Evolutionary conservation across 306 rosid genomes (phyloP), one percentile per base, ranked within the genome.

Genomic region (Sicyos edulis): DNA sequence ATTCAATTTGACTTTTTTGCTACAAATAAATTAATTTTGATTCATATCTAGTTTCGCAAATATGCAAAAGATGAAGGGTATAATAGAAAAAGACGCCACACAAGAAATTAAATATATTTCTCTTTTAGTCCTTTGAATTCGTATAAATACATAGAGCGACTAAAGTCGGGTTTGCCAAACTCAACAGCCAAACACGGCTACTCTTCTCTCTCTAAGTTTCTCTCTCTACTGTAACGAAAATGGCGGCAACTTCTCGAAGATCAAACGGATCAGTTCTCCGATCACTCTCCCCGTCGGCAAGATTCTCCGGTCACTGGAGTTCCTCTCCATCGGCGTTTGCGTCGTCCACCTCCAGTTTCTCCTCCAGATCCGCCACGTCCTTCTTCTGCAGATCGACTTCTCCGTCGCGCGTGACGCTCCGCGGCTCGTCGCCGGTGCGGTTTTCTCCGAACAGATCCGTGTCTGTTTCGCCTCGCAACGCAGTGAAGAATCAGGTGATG

Each of bases 81-180:
- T 53, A 16, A 4, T 4, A 15, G 74, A 7, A 70, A 52, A 47
- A 26, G 14, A 69, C 17, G 54, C 19, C 54, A 0, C 54, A 11
- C 44, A 2, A 3, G 6, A 13, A 13, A 59, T 12, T 21, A 20
- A 65, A 65, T 42, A 17, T 65, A n/a, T n/a, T 19, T 37, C 10
- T 2, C 10, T 42, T 19, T 26, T 26, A 0, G 16, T 12, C 42
- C 53, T 14, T 65, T 17, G 16, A 37, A 19, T 12, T 17, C 72
- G 70, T 88, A 90, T 90, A 93, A 84, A 93, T 88, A 85, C 71
- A 86, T 81, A 8, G 76, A 86, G 87, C 44, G 90, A 84, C 92
- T 87, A 20, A 81, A 87, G 83, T 80, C 16, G 76, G 83, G 98
- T 90, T 93, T 93, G 97, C 93, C 96, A 65, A 83, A 87, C 83